Percentiles rank a stretch among this genome's conserved stretches.
These are phyloP conservation scores for Populus ilicifolia DNA, from an alignment of 345 rosid species.

Conservation along the genomic window DNA sequence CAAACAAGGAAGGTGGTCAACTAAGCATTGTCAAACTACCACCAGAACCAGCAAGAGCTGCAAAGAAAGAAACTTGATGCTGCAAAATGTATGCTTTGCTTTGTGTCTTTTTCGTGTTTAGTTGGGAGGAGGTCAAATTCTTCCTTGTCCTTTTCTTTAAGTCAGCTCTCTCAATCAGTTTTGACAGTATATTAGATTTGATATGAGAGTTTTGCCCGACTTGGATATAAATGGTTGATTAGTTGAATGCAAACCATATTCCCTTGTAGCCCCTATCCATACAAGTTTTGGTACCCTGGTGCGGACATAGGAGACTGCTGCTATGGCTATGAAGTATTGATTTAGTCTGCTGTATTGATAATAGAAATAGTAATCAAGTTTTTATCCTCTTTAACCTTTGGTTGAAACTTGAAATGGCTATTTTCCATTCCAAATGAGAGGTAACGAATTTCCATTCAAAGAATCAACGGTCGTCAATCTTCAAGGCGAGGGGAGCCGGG, in stretches of 20 bases:
- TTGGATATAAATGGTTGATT: neutral
- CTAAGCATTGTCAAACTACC: slow-evolving; percentile 54
- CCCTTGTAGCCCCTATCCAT: neutral
- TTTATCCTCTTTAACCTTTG: too few species aligned
- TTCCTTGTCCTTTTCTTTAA: neutral
- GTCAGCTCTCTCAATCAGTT: neutral
- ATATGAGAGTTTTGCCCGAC: neutral
- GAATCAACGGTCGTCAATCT: neutral
- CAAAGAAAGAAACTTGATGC: slow-evolving; percentile 28
- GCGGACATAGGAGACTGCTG: neutral
- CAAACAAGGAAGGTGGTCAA: slow-evolving; percentile 77
- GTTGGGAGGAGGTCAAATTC: neutral
- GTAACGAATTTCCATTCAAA: neutral
- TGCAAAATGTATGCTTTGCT: neutral
- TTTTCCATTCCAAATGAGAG: neutral
- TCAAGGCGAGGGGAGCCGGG: neutral
- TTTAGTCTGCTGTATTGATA: neutral
- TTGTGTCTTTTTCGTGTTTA: neutral
- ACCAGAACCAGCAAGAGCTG: slow-evolving; percentile 32
- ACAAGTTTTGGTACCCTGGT: too few species aligned
- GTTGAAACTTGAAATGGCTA: neutral
- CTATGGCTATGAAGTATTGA: neutral
- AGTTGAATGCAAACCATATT: neutral
- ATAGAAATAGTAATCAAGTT: too few species aligned
- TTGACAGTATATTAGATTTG: neutral